Percentiles rank a stretch among this genome's conserved stretches.
phyloP scores from a whole-genome alignment of 1,284 basidiomycete species.

The Nidula niveotomentosa region DNA sequence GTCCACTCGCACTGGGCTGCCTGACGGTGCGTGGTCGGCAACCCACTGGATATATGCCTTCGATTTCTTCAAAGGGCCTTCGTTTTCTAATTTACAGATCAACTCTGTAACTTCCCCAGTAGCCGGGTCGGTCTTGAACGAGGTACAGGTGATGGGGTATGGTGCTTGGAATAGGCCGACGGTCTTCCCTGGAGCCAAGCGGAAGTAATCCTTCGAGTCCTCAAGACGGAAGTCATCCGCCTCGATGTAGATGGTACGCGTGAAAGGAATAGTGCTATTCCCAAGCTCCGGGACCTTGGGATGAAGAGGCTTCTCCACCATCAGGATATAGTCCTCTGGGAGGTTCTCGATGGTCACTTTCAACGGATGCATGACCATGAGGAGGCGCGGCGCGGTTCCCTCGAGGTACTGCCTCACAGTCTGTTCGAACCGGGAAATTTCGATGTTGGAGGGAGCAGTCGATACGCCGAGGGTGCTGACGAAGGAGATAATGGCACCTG shows the following conservation, averaged over 20 bases:
- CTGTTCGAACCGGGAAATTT: conserved; percentile 90
- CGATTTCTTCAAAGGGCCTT: conserved; percentile 72
- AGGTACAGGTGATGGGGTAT: conserved; percentile 91
- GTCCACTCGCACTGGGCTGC: conserved; percentile 82
- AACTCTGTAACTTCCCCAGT: conserved; percentile 82
- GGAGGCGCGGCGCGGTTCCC: conserved; percentile 82
- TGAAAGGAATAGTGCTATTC: conserved; percentile 82
- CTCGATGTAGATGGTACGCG: conserved; percentile 92
- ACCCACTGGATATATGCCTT: conserved; percentile 99
- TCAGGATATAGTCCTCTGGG: conserved; percentile 80
- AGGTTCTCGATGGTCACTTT: conserved; percentile 93
- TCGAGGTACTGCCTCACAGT: conserved; percentile 90
- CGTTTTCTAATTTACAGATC: conserved; percentile 77
- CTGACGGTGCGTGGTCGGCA: conserved; percentile 77
- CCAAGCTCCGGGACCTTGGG: conserved; percentile 94
- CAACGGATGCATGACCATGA: conserved; percentile 92
- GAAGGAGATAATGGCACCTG: conserved; percentile 93
- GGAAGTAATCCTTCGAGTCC: conserved; percentile 96
- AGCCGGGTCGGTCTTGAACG: conserved; percentile 74
- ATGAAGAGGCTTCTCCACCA: conserved; percentile 92
- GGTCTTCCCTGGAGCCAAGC: conserved; percentile 95
- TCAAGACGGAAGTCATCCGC: conserved; percentile 90
- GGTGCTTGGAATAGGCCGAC: conserved; percentile 98
- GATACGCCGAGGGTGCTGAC: conserved; percentile 94
- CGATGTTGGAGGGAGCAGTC: conserved; percentile 83